Evolutionary conservation across 164 flowering plant species (phyloP).

Genomic region (Magnolia sinica): DNA sequence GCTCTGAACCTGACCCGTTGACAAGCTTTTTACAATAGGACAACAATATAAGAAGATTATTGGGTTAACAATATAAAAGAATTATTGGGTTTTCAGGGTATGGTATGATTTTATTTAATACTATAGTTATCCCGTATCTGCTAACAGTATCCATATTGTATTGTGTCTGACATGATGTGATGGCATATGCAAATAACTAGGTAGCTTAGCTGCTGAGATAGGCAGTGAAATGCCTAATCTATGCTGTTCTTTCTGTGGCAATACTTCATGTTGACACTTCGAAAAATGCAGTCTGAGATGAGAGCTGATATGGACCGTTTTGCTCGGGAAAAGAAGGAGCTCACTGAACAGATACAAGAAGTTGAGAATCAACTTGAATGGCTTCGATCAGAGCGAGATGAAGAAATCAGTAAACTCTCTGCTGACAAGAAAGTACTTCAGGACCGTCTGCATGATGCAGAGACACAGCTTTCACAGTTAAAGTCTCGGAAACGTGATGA

Average conservation of each 20-base stretch:
- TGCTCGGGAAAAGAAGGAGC: slow-evolving; percentile 83
- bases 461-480: slow-evolving; percentile 77
- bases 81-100: background rate
- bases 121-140: background rate
- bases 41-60: background rate
- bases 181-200: background rate
- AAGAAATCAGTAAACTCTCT: slow-evolving; percentile 64
- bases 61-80: no score
- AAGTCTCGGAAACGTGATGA: slow-evolving; percentile 96
- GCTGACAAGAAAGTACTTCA: slow-evolving; percentile 79
- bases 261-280: background rate
- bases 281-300: slow-evolving; percentile 73
- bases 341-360: slow-evolving; percentile 73
- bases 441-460: slow-evolving; percentile 94
- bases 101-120: no score
- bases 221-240: background rate
- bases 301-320: slow-evolving; percentile 79
- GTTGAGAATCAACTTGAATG: slow-evolving; percentile 90
- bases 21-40: no score
- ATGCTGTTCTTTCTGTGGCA: background rate
- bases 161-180: background rate
- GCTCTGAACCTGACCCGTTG: background rate
- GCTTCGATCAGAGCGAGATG: slow-evolving; percentile 85
- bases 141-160: background rate
- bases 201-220: background rate